Evolutionary conservation across 306 rosid species (phyloP), one percentile per base, ranked within the genome.

Genomic region (Oemleria cerasiformis): DNA sequence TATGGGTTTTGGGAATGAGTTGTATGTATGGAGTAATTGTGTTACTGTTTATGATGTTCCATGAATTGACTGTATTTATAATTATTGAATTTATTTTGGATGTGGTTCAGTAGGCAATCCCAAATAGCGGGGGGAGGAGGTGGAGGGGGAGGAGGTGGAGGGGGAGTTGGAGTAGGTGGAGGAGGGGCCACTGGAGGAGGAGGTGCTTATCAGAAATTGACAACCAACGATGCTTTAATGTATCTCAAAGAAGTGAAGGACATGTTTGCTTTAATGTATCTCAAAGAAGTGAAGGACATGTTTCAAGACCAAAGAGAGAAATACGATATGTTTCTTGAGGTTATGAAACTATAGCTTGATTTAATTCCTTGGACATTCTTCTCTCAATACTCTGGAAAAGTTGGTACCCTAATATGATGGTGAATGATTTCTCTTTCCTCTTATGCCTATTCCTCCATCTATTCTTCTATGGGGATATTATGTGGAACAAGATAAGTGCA

Each of bases 161-260:
- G 65, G 2, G 79, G 63, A 0, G 63, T 74, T 1, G 85, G 80
- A 1, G 84, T 73, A 0, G 85, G 84, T 0, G 82, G 73, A 4
- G 82, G 77, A 0, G 92, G 83, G 25, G 50, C 23, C 3, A 50
- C 39, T 15, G 92, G 76, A 55, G 97, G 75, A 54, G 85, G 78
- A 57, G 81, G 77, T 72, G 72, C 86, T 44, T 79, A 92, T 13
- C 95, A 89, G 81, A 87, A 89, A 70, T 74, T 88, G 73, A 92
- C 97, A 13, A 87, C 97, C 30, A 83, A 78, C 81, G 97, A 92
- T 68, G 96, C 97, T 30, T 77, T 88, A 65, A 84, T 90, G 34
- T 92, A 92, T 73, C 84, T 92, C 76, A 92, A 92, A 87, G 92
- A 88, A 71, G 96, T 88, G 72, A 92, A 87, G 84, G 92, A 87